Evolutionary conservation across 805 yeast genomes (phyloP), one percentile per base, ranked within the genome.

Genomic region (Wickerhamiella australiensis): DNA sequence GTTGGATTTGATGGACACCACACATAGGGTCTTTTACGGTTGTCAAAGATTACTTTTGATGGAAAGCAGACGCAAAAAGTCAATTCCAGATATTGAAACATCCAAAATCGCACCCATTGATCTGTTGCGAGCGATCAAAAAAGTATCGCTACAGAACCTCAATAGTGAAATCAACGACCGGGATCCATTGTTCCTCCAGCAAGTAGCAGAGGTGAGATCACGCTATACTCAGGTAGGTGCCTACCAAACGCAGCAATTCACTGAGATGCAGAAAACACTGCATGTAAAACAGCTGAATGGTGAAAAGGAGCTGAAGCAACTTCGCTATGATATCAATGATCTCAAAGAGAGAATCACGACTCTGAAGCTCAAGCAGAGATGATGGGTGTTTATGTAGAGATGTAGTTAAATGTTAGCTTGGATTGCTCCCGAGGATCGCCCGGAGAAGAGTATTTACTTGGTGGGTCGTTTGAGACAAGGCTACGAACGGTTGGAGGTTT

Each of bases 1-100:
- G 79, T 74, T 86, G 61, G 95, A 85, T 65, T 72, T 88, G 59
- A 73, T 87, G 42, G 71, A 81, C 54, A 77, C 85, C 4, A 86
- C 96, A 6, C 79, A 84, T 61, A 94, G 84, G 60, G 61, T 78
- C 50, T 95, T 85, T 65, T 87, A 80, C 62, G 92, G 83, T 65
- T 74, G 80, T 21, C 85, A 77, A 65, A 82, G 96, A 7, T 52
- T 49, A 17, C 38, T 37, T 18, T 26, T 55, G 37, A 72, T 63
- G 56, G 46, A 46, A 9, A 45, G 50, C 18, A 53, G 66, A 18
- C 56, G 46, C 25, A 50, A 38, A 46, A 36, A 41, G 33, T 17
- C 17, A 2, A 23, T 51, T 13, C 38, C 38, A 21, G 33, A 35
- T 22, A 11, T 33, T 15, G 38, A 33, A 5, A 33, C 20, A 5